Base-by-base conservation (phyloP, 305 asterid species). In the Nicotiana rustica region DNA sequence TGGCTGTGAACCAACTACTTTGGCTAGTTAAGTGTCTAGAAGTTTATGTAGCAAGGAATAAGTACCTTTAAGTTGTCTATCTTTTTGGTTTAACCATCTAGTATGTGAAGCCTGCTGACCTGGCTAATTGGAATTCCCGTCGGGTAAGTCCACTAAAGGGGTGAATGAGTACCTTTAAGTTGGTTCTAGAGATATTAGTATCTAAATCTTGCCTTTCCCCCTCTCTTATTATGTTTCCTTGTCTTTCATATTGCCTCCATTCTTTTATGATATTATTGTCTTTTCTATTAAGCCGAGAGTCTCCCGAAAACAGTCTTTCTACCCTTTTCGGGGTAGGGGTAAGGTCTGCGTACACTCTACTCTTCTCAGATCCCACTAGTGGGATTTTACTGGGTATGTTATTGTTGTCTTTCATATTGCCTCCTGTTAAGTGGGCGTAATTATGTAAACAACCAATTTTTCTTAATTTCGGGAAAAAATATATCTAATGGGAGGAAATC, bases 1-100 rank as follows among this genome's bases (percentile, higher is more conserved):
- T 88, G 89, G 90, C 2, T 89, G 94, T 85, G 92, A 91, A 59
- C 83, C 89, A 56, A 88, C 84, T 35, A 91, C 94, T 5, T 83
- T 82, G 49, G 91, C 91, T 73, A 6, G 9, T 73, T 73, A 73
- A 13, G 38, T 21, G 4, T 73, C 79, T 19, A 10, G 3, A 19
- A 69, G 35, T 68, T 17, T 12, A 38, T 69, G 57, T 38, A 2
- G 52, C 52, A 44, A 44, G 52, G 52, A 44, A 9, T 44, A 44
- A 44, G 52, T 44, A 9, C 12, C 9, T 10, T 60, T 10, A 61
- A 19, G 6, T 61, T 61, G 2, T 61, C 1, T 9, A 19, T 44
- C 13, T 18, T 60, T 61, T 60, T 18, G 1, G 5, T 38, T 38
- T 18, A 10, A 38, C 57, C 77, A n/a, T 10, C 17, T 14, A 14